Base-by-base conservation (phyloP, 1,284 basidiomycete genomes). In the Coriolopsis trogii region DNA sequence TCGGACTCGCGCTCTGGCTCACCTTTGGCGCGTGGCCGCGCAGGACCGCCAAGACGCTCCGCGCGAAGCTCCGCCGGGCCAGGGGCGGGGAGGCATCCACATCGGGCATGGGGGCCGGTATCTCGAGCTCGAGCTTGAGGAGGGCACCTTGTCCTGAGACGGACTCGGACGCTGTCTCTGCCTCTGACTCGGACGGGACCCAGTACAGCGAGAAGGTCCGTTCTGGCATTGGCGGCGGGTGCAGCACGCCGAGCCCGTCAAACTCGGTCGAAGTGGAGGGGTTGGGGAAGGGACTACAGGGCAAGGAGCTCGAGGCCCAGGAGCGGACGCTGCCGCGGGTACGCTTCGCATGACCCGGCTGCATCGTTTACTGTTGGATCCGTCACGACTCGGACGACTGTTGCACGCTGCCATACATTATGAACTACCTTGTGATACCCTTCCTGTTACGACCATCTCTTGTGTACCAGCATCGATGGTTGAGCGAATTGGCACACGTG, bases 1-100 rank as follows among this genome's bases (percentile, higher is more conserved):
- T 66, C 45, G 67, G 51, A 4, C 25, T 69, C 55, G 47, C 46
- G 12, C 62, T 71, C 41, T 70, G 65, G 63, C 44, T 66, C 46
- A 42, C 60, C 25, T 68, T 70, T 44, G 64, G 66, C 21, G 60
- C 59, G 49, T 61, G 63, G 57, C 57, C 65, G 37, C 60, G 63
- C 39, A 51, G 56, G 29, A 53, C 51, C 34, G 30, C 67, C 37
- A 43, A 53, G 38, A 30, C 39, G 44, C 8, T 53, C 15, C 37
- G 41, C 21, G 49, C 42, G 43, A 34, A 45, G 20, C 21, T 41
- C 21, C n/a, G 31, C 33, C 41, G 50, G 23, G 38, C 49, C 16
- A 38, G 36, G 30, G 38, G 33, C 37, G 12, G 23, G 18, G 29
- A 29, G 6, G 21, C 20, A 6, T 30, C 18, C 15, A 30, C n/a